phyloP scores from a whole-genome alignment of 31 red algal genomes.

The Odonthalia washingtoniensis region DNA sequence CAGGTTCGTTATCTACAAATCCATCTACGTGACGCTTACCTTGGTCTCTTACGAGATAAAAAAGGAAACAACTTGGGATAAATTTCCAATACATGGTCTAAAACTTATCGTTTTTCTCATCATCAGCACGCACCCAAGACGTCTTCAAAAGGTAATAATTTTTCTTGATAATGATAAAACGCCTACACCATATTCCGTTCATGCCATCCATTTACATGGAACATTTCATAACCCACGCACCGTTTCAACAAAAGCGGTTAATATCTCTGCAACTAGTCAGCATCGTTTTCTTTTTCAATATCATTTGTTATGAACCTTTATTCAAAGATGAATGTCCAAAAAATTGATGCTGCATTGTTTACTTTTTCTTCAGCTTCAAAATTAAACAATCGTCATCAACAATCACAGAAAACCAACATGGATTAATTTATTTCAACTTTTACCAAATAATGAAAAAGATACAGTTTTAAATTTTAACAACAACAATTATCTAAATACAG shows the following conservation, averaged over 20 bases:
- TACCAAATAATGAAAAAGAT: background rate
- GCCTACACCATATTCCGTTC: slow-evolving; percentile 8
- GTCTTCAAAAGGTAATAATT: no score
- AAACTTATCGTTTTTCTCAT: slow-evolving; percentile 56
- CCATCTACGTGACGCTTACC: no score
- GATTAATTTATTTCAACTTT: slow-evolving; percentile 46
- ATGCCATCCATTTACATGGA: slow-evolving; percentile 48
- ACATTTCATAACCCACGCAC: slow-evolving; percentile 57
- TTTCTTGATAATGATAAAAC: background rate
- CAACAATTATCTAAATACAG: no score
- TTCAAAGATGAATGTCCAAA: slow-evolving; percentile 51
- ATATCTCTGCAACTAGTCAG: slow-evolving; percentile 60
- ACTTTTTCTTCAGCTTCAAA: background rate
- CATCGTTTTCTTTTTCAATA: slow-evolving; percentile 70
- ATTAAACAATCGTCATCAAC: slow-evolving; percentile 20
- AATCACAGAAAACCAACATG: slow-evolving; percentile 36
- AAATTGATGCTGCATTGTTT: slow-evolving; percentile 58
- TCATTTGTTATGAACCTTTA: slow-evolving; percentile 40
- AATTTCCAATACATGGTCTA: slow-evolving; percentile 71
- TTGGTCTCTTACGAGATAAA: no score
- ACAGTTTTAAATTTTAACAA: slow-evolving; percentile 30
- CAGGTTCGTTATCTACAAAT: no score
- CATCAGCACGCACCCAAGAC: slow-evolving; percentile 38
- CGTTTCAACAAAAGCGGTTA: slow-evolving; percentile 43
- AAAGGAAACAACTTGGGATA: no score